Base-by-base conservation (phyloP, 2,329 filamentous ascomycete genomes). In the Ophiostoma sp. region DNA sequence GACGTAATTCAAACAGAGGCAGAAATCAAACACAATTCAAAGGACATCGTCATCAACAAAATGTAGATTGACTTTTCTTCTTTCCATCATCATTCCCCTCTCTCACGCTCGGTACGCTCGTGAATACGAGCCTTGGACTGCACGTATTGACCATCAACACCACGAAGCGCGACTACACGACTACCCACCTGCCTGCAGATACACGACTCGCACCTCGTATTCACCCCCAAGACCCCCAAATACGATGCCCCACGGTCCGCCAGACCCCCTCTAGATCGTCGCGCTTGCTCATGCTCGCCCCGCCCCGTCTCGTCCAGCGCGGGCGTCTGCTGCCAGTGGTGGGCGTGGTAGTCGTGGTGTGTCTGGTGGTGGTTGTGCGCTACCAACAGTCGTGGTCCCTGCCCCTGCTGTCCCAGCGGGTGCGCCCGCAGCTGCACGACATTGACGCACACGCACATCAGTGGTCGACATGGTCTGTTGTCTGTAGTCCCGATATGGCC, bases 401-500 rank as follows among this genome's bases (percentile, higher is more conserved):
- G 33, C 33, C 8, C 4, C 8, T 36, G 4, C 8, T 3, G 33
- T 39, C 59, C 57, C 57, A 59, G 31, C 31, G 31, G 57, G 31
- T 9, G 5, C 28, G 57, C 28, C 19, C 31, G 25, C 55, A 15
- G 28, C 55, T 59, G 55, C 55, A 59, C 28, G 55, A 33, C 55
- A 59, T 59, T 59, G 55, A 50, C 33, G 25, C 6, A 12, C 50
- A 28, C 2, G 50, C 15, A 17, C 50, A 6, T 28, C 3, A 4
- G n/a, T 25, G 8, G 17, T n/a, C 17, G n/a, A 55, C 22, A 55
- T 9, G 22, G 33, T 19, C 36, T 15, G 33, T 33, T 12, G 9
- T 15, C 25, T 77, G 76, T 52, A 42, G 52, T 28, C 50, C 75
- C 42, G 75, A 76, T 12, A 45, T 78, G 36, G 59, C 61, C n/a